Conservation (phyloP, 169 alveolate species). For the Babesia caballi region DNA sequence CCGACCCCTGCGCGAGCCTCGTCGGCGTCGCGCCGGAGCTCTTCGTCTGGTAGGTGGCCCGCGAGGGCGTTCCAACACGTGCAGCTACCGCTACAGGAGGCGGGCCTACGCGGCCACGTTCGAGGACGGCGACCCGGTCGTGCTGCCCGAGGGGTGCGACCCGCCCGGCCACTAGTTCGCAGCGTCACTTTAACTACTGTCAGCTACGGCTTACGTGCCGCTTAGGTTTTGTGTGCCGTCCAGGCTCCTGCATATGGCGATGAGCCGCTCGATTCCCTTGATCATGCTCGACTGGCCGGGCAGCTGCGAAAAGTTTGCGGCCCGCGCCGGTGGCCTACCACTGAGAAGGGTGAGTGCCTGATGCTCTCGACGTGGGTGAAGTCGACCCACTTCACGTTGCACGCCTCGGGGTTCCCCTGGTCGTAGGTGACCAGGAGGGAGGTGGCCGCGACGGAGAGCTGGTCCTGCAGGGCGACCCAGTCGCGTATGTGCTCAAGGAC, state of each 20-base stretch:
- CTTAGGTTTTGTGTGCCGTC: not conserved
- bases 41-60: slow-evolving; percentile 37
- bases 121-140: slow-evolving; percentile 33
- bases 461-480: slow-evolving; percentile 55
- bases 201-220: not conserved
- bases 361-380: slow-evolving; percentile 56
- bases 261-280: slow-evolving; percentile 38
- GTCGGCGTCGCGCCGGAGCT: slow-evolving; percentile 23
- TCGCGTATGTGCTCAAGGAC: not conserved
- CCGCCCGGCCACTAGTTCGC: not conserved
- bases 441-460: slow-evolving; percentile 54
- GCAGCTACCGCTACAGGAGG: slow-evolving; percentile 48
- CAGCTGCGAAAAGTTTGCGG: not conserved
- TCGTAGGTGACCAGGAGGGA: slow-evolving; percentile 56
- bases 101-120: slow-evolving; percentile 5
- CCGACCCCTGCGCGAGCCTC: slow-evolving; percentile 55
- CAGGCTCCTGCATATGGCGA: slow-evolving; percentile 11
- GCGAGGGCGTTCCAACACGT: too few relatives aligned
- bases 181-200: not conserved
- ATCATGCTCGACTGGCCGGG: slow-evolving; percentile 54
- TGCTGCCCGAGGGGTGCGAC: slow-evolving; percentile 26
- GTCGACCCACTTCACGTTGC: slow-evolving; percentile 59
- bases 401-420: slow-evolving; percentile 9
- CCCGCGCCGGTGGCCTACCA: not conserved
- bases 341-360: slow-evolving; percentile 15